Conservation (phyloP, 2,329 filamentous ascomycete species). For the Laburnicola sp. region DNA sequence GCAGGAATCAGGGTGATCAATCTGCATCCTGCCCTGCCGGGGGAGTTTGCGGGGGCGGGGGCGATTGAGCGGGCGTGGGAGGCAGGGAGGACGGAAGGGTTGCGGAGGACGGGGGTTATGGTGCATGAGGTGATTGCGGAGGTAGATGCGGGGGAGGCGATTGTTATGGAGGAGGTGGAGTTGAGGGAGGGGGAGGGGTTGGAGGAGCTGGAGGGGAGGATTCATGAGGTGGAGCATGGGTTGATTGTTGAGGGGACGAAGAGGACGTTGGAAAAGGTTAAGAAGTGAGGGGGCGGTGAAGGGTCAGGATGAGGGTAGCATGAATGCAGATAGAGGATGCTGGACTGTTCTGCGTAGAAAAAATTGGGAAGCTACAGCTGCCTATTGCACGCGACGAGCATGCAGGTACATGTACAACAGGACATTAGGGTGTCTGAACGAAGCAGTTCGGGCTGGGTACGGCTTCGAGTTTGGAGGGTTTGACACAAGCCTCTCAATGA, state of each 20-base stretch:
- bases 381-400: too few species aligned
- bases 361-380: too few species aligned
- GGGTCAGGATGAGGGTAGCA: neutral
- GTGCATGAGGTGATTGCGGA: constrained; percentile 76
- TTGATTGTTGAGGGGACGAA: constrained; percentile 76
- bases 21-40: constrained; percentile 74
- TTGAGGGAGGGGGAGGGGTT: constrained; percentile 60
- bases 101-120: constrained; percentile 79
- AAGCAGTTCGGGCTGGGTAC: too few species aligned
- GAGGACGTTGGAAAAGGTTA: constrained; percentile 50
- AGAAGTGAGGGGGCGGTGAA: constrained; percentile 12
- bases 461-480: too few species aligned
- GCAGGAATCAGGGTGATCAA: constrained; percentile 75
- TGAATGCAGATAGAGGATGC: neutral
- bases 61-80: constrained; percentile 79
- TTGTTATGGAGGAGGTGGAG: constrained; percentile 70
- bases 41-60: constrained; percentile 73
- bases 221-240: constrained; percentile 76
- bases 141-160: constrained; percentile 77
- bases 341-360: neutral
- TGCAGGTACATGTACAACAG: too few species aligned
- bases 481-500: too few species aligned
- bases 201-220: constrained; percentile 68
- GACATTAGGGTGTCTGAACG: too few species aligned
- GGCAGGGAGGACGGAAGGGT: constrained; percentile 69